These are phyloP conservation scores for Pelagophyceae sp. DNA, from an alignment of 352 stramenopile genomes.

Conservation along the genomic window DNA sequence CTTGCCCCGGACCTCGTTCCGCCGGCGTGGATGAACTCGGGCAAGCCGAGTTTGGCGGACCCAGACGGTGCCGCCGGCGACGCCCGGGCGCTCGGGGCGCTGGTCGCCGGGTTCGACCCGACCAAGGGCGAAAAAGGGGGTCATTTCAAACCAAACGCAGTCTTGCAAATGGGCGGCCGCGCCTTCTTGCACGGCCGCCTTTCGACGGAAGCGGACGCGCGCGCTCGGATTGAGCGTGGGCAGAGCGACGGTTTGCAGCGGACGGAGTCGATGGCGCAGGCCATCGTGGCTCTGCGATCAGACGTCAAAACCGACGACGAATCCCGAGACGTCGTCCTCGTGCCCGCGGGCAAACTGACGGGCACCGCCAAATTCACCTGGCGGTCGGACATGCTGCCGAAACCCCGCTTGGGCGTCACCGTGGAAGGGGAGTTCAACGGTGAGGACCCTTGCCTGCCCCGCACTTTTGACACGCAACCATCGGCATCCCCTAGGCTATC, in stretches of 20 bases:
- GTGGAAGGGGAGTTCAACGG: conserved; percentile 13
- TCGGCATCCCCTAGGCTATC: too few species aligned
- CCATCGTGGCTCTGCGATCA: neutral
- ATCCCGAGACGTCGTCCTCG: neutral
- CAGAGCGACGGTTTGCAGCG: neutral
- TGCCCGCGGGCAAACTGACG: neutral
- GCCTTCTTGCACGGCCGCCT: neutral
- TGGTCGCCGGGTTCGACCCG: neutral
- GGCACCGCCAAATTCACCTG: neutral
- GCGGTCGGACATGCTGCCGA: conserved; percentile 4
- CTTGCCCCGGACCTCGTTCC: neutral
- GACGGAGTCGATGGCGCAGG: neutral
- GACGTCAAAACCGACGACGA: neutral
- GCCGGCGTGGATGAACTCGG: conserved; percentile 3
- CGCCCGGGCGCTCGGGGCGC: neutral
- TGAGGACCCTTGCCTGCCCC: neutral
- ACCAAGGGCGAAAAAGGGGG: neutral
- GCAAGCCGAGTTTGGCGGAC: neutral
- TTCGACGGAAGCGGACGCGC: neutral
- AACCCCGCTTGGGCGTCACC: neutral
- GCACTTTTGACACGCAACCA: too few species aligned
- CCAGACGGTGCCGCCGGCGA: neutral
- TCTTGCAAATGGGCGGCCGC: neutral
- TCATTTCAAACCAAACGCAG: neutral
- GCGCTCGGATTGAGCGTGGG: too few species aligned